phyloP scores from a whole-genome alignment of 1,139 yeast species.

The Eremothecium cymbalariae region DNA sequence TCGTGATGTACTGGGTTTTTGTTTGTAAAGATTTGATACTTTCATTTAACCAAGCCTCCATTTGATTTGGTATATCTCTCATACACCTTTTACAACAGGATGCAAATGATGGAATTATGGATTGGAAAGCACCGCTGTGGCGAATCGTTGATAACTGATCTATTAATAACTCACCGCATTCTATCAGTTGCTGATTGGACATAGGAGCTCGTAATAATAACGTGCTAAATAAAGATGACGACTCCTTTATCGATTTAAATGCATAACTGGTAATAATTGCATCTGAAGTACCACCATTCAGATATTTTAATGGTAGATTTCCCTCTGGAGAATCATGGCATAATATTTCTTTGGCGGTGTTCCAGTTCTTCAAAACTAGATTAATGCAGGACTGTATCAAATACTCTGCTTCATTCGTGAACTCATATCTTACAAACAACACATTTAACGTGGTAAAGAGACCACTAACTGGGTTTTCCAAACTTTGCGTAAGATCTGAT shows the following conservation, averaged over 20 bases:
- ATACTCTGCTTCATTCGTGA: conserved; percentile 10
- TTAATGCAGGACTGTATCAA: conserved; percentile 19
- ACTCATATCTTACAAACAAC: conserved; percentile 36
- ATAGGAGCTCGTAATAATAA: conserved; percentile 31
- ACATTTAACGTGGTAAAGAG: conserved; percentile 48
- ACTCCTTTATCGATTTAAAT: conserved; percentile 82
- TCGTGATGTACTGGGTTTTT: conserved; percentile 61
- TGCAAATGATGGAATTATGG: conserved; percentile 73
- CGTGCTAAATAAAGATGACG: conserved; percentile 46
- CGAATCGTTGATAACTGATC: conserved; percentile 65
- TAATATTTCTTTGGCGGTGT: conserved; percentile 43
- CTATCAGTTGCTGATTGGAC: conserved; percentile 25
- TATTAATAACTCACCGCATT: conserved; percentile 49
- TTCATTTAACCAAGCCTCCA: conserved; percentile 48
- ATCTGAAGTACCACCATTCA: conserved; percentile 39
- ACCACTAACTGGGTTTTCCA: conserved; percentile 55
- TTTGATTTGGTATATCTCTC: conserved; percentile 33
- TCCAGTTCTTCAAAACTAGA: conserved; percentile 43
- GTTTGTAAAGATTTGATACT: conserved; percentile 47
- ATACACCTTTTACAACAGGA: conserved; percentile 50
- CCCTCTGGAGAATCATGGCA: conserved; percentile 67
- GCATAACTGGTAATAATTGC: conserved; percentile 63
- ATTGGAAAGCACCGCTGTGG: conserved; percentile 87
- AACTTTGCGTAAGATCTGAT: conserved; percentile 36
- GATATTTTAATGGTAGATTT: conserved; percentile 40